These are phyloP conservation scores for Colletotrichum phormii DNA, from an alignment of 2,329 filamentous ascomycete species.

Conservation along the genomic window DNA sequence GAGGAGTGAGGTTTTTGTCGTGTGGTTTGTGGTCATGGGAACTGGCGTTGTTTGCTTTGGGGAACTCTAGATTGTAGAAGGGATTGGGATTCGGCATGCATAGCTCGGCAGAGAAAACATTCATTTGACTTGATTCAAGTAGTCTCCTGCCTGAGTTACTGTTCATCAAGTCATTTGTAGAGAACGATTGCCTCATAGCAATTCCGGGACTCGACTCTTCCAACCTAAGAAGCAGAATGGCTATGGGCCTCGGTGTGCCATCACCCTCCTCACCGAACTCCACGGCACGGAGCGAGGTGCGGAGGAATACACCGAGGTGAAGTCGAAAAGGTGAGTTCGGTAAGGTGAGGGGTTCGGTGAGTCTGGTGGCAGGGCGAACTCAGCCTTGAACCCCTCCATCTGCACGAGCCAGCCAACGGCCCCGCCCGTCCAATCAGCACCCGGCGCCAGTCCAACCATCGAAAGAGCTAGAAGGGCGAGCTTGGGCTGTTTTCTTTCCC, in stretches of 20 bases:
- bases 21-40: neutral
- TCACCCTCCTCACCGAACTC: neutral
- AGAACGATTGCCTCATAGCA: too few species aligned
- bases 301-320: neutral
- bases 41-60: neutral
- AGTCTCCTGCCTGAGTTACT: neutral
- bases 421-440: slow-evolving; percentile 46
- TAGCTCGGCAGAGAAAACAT: neutral
- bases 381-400: slow-evolving; percentile 37
- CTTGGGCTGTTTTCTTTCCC: slow-evolving; percentile 41
- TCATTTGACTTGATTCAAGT: neutral
- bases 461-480: slow-evolving; percentile 56
- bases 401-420: slow-evolving; percentile 38
- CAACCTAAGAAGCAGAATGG: neutral
- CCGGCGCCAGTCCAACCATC: slow-evolving; percentile 45
- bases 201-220: too few species aligned
- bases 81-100: neutral
- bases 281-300: too few species aligned
- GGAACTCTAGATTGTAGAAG: neutral
- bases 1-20: neutral
- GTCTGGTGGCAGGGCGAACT: neutral
- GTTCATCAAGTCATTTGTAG: too few species aligned
- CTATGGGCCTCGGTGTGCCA: neutral
- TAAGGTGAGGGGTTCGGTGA: neutral
- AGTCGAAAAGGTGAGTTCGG: too few species aligned